Percentiles rank a stretch among this genome's conserved stretches.
Evolutionary conservation across 176 grass and related monocot genomes (phyloP).

Genomic region (Aegilops sharonensis): DNA sequence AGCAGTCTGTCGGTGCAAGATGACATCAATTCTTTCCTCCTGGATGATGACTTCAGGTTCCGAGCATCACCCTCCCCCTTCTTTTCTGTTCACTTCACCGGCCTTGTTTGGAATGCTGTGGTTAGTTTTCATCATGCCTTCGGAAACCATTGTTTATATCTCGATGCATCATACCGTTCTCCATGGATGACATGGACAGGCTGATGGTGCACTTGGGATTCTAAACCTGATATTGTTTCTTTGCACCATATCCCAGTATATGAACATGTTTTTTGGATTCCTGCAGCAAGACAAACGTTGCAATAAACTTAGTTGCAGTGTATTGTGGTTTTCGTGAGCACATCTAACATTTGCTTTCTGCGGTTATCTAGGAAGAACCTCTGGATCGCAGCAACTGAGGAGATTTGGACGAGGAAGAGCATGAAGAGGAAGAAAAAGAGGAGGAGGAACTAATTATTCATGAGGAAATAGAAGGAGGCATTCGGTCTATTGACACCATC

Average conservation of each 20-base stretch:
- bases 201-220: constrained; percentile 31
- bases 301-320: too few relatives aligned
- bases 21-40: constrained; percentile 64
- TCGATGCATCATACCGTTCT: constrained; percentile 56
- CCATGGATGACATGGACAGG: constrained; percentile 40
- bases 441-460: too few relatives aligned
- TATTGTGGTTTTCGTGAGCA: too few relatives aligned
- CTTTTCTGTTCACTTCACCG: too few relatives aligned
- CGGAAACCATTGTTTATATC: neutral
- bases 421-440: too few relatives aligned
- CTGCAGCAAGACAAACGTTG: too few relatives aligned
- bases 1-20: constrained; percentile 37
- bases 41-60: constrained; percentile 68
- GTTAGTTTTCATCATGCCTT: neutral
- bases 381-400: constrained; percentile 73
- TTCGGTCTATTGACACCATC: constrained; percentile 60
- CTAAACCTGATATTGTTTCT: too few relatives aligned
- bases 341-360: too few relatives aligned
- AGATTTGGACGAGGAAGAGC: constrained; percentile 33
- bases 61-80: neutral
- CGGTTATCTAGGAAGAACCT: constrained; percentile 54
- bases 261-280: too few relatives aligned
- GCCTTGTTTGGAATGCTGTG: neutral
- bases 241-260: too few relatives aligned
- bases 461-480: constrained; percentile 61